Evolutionary conservation across 2,329 filamentous ascomycete species (phyloP), one percentile per base, ranked within the genome.

Genomic region (Orbilia blumenaviensis): DNA sequence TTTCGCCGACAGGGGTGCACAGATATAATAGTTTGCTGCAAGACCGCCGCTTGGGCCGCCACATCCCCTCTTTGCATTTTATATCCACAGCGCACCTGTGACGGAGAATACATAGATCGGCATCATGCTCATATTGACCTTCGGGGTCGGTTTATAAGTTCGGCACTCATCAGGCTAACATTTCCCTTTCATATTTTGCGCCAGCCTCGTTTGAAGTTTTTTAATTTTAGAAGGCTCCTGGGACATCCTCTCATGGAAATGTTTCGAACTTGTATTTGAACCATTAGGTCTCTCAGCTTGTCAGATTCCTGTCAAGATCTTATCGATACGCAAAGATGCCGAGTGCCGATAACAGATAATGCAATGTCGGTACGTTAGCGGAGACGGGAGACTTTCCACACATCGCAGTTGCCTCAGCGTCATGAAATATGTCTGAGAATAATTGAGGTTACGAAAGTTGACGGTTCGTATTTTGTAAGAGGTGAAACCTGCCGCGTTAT

Each of bases 11-110:
- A 32, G 27, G 42, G 56, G 21, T 56, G 58, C 58, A 63, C 46
- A 32, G 25, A 44, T 54, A 25, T 32, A 27, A 38, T n/a, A 38
- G 3, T 38, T 44, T 71, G 18, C 60, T 75, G 71, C 71, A 68
- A 44, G 56, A 63, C 5, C 10, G 36, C 63, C 71, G 71, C 71
- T 75, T 75, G 66, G 71, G 48, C 71, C 69, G 38, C 62, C 52
- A 46, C 16, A 23, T 50, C 58, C 67, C 67, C 58, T 63, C 56
- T 71, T 48, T 67, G 69, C 36, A 75, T 75, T 74, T 63, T 75
- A 75, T 74, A 67, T 23, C 48, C n/a, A 18, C 14, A n/a, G n/a
- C n/a, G n/a, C n/a, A n/a, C n/a, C n/a, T 23, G 16, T 23, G 21
- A 27, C 38, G 23, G 12, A 56, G 9, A 44, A 63, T n/a, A n/a